These are phyloP conservation scores for Cercospora sp. DNA, from an alignment of 2,329 filamentous ascomycete genomes.

Conservation along the genomic window DNA sequence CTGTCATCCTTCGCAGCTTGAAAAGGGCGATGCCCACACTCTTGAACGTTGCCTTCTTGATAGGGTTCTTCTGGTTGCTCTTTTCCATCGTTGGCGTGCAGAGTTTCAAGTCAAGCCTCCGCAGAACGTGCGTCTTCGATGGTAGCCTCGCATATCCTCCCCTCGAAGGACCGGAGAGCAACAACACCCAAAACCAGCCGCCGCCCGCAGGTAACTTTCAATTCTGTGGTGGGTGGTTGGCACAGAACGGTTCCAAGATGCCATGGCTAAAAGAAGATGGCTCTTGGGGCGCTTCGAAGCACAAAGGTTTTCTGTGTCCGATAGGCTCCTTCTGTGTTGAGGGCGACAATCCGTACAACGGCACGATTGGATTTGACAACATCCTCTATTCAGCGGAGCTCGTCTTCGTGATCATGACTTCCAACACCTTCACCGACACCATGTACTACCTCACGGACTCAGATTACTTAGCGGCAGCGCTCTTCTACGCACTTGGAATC, in stretches of 20 bases:
- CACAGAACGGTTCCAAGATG: conserved; percentile 55
- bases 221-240: conserved; percentile 83
- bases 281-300: conserved; percentile 50
- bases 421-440: conserved; percentile 92
- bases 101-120: conserved; percentile 67
- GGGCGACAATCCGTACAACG: conserved; percentile 73
- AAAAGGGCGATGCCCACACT: conserved; percentile 93
- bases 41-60: conserved; percentile 88
- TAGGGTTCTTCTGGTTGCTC: conserved; percentile 95
- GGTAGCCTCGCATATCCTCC: conserved; percentile 36
- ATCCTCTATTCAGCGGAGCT: conserved; percentile 88
- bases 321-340: conserved; percentile 79
- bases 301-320: conserved; percentile 89
- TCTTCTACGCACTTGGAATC: conserved; percentile 72
- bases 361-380: conserved; percentile 92
- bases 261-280: conserved; percentile 69
- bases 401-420: conserved; percentile 97
- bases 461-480: conserved; percentile 81
- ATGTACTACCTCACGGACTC: conserved; percentile 93
- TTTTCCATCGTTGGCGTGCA: conserved; percentile 97
- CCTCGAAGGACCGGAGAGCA: conserved; percentile 35
- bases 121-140: conserved; percentile 53
- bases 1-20: conserved; percentile 89
- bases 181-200: conserved; percentile 28
- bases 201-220: conserved; percentile 58